Evolutionary conservation across 805 yeast species (phyloP).

Genomic region (Starmera pachycereana): DNA sequence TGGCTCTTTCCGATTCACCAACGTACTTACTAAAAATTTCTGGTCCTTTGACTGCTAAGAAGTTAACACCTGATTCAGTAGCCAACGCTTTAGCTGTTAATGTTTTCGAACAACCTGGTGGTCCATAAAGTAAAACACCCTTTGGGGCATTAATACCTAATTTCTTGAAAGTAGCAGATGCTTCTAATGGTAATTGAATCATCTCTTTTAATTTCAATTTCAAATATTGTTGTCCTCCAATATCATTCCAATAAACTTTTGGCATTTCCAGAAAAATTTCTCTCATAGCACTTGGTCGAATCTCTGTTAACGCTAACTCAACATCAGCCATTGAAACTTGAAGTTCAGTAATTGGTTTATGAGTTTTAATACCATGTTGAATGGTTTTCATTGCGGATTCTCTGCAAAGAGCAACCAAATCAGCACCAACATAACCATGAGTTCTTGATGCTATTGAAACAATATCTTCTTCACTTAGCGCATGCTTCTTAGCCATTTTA

Average conservation of each 20-base stretch:
- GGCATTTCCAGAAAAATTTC: conserved; percentile 94
- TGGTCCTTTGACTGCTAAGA: conserved; percentile 94
- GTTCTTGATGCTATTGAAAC: conserved; percentile 60
- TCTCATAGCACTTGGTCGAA: conserved; percentile 94
- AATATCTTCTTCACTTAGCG: conserved; percentile 45
- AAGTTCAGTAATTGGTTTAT: conserved; percentile 24
- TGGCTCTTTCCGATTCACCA: conserved; percentile 89
- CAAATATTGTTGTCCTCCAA: conserved; percentile 86
- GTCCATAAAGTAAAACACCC: conserved; percentile 90
- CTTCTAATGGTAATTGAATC: conserved; percentile 83
- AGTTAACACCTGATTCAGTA: conserved; percentile 89
- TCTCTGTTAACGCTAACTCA: conserved; percentile 62
- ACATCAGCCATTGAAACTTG: conserved; percentile 48
- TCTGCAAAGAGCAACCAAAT: conserved; percentile 74
- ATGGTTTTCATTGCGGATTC: conserved; percentile 85
- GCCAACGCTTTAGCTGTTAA: conserved; percentile 92
- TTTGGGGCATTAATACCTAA: conserved; percentile 87
- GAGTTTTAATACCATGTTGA: conserved; percentile 38
- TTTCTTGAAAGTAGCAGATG: conserved; percentile 61
- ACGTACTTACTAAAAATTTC: conserved; percentile 92
- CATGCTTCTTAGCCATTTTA: conserved; percentile 36
- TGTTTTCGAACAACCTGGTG: conserved; percentile 97
- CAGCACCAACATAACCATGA: conserved; percentile 98
- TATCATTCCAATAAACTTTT: conserved; percentile 85
- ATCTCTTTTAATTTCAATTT: conserved; percentile 80